Conservation (phyloP, 768 basidiomycete species). For the Lactarius trivialis region DNA sequence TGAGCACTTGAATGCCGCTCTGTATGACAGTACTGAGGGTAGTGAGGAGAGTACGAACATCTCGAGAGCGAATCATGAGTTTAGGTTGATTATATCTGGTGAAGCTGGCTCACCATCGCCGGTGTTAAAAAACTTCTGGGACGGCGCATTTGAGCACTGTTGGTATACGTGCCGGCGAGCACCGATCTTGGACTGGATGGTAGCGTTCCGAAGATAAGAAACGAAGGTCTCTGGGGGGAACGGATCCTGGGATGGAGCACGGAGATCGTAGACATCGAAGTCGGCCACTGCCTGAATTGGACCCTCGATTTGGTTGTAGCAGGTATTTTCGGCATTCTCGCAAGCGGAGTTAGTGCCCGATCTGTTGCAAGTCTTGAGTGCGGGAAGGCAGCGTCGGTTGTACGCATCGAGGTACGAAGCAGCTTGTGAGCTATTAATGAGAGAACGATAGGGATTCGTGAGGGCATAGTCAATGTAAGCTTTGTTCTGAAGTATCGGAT, state of each 20-base stretch:
- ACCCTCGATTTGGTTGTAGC: constrained; percentile 43
- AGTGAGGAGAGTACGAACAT: not conserved
- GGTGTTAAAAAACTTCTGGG: constrained; percentile 32
- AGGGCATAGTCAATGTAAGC: constrained; percentile 43
- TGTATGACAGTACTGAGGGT: not conserved
- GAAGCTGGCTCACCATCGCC: constrained; percentile 39
- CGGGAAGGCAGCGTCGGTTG: constrained; percentile 35
- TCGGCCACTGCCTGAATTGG: constrained; percentile 36
- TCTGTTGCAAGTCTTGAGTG: constrained; percentile 41
- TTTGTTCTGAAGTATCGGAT: constrained; percentile 39
- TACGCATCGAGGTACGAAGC: not conserved
- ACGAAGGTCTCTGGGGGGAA: constrained; percentile 35
- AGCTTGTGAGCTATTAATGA: constrained; percentile 2
- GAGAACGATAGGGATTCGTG: constrained; percentile 31
- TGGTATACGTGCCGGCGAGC: constrained; percentile 33
- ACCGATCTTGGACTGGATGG: constrained; percentile 29
- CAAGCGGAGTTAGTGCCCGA: constrained; percentile 40
- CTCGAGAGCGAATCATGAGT: too few species aligned
- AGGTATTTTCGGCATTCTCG: constrained; percentile 39
- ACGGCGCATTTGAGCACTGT: constrained; percentile 31
- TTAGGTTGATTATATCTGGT: too few species aligned
- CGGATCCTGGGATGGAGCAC: constrained; percentile 30
- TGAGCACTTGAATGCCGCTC: constrained; percentile 36
- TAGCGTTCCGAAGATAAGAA: constrained; percentile 21
- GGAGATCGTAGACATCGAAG: constrained; percentile 43